phyloP scores from a whole-genome alignment of 2,329 filamentous ascomycete genomes.

The Ilyonectria sp. region DNA sequence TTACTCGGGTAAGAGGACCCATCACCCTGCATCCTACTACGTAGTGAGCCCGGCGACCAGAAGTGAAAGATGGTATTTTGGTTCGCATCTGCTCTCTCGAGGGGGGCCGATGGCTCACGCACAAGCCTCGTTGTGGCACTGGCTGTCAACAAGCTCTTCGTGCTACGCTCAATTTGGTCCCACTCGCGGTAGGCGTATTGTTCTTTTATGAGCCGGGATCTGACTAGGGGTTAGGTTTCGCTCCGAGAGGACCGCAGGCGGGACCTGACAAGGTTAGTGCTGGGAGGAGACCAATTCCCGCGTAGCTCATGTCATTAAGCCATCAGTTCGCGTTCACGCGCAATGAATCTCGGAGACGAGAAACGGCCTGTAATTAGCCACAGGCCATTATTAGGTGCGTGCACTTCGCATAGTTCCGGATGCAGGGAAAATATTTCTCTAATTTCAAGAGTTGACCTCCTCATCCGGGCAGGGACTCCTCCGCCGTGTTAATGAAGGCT shows the following conservation, averaged over 20 bases:
- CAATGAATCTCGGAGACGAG: slow-evolving; percentile 1
- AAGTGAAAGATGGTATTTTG: slow-evolving; percentile 23
- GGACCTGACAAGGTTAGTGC: slow-evolving; percentile 39
- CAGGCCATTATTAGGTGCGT: background rate
- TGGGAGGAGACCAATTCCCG: slow-evolving; percentile 28
- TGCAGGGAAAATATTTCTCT: background rate
- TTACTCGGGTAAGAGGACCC: slow-evolving; percentile 1
- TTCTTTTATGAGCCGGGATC: slow-evolving; percentile 32
- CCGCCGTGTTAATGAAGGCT: background rate
- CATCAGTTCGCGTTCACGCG: slow-evolving; percentile 10
- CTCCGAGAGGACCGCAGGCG: slow-evolving; percentile 39
- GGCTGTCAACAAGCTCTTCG: slow-evolving; percentile 24
- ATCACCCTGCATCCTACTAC: slow-evolving; percentile 3
- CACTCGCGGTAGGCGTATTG: slow-evolving; percentile 9
- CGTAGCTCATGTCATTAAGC: slow-evolving; percentile 8
- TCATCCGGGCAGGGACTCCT: background rate
- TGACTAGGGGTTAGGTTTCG: slow-evolving; percentile 35
- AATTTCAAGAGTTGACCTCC: background rate
- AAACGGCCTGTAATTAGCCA: background rate
- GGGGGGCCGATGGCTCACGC: slow-evolving; percentile 22
- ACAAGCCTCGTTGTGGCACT: slow-evolving; percentile 33
- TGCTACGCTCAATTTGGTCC: slow-evolving; percentile 2
- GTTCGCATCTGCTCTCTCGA: slow-evolving; percentile 26
- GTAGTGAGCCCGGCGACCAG: slow-evolving; percentile 16
- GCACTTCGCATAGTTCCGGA: background rate